Base-by-base conservation (phyloP, 2,329 filamentous ascomycete genomes). In the Fusarium armeniacum region DNA sequence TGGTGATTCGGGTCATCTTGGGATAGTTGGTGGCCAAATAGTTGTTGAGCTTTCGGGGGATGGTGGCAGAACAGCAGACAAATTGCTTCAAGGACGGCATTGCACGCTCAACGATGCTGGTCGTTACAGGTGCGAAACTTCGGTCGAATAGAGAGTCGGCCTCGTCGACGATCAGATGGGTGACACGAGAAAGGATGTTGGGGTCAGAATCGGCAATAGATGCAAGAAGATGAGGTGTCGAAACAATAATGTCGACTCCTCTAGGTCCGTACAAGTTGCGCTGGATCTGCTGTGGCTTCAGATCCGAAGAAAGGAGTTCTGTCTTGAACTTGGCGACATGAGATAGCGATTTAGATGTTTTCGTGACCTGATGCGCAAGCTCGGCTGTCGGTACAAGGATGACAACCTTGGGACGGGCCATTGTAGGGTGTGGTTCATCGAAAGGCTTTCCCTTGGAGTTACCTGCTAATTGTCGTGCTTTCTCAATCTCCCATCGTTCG, bases 111-210 rank as follows among this genome's bases (percentile, higher is more conserved):
- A 99, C 87, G 71, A 99, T 93, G 58, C 88, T 87, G 13, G 89
- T 91, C 0, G 96, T 98, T 26, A 91, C 90, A 2, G 93, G 90
- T 6, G 92, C 87, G 82, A 99, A 99, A 62, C 93, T 97, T 61
- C 94, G 92, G 81, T 99, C 97, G 72, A 99, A 88, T 12, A 99
- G 88, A 6, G 94, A 98, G 81, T 99, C 96, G 2, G 97, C 97
- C 83, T 99, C 97, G 77, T 99, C 97, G 50, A 97, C 86, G 62
- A 99, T 87, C 13, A 99, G 86, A 77, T 98, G 93, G 3, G 89
- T 90, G 62, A 98, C 94, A 15, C 93, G 91, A n/a, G 93, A 94
- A 36, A 99, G 88, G 65, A 99, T 90, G 75, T 97, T 95, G 13
- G 96, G 96, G 71, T 98, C 94, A 22, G 90, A 91, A 70, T 97